Evolutionary conservation across 2,329 filamentous ascomycete species (phyloP), one percentile per base, ranked within the genome.

Genomic region (Diaporthe sp.): DNA sequence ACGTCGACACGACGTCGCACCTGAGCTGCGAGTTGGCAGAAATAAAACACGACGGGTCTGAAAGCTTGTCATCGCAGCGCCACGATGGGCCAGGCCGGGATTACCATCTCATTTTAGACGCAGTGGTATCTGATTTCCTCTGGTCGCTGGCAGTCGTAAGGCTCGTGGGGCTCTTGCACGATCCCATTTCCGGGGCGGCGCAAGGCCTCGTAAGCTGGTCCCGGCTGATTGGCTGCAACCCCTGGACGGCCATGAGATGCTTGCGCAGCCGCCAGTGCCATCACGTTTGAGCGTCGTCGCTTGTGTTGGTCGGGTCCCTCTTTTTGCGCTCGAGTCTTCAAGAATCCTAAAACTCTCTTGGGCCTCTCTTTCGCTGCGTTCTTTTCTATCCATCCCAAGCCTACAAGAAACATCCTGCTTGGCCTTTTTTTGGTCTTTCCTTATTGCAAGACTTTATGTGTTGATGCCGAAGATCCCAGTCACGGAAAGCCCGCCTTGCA

Each of bases 161-260:
- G 64, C 47, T 64, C 69, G 74, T 75, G 74, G 74, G 74, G 55
- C 68, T 47, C 50, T 35, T 17, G 42, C 22, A 25, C 42, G 50
- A 72, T 54, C 61, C 74, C 47, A 76, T 76, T 52, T 76, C 74
- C 74, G 74, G 68, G 40, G 72, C 74, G 73, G 72, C 70, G 60
- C 74, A 73, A 77, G 79, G 79, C 80, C 77, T 81, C 80, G 80
- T 81, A 78, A 81, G 80, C 80, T 80, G 75, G 75, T 77, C 72
- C 74, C 64, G 61, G 67, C 72, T 80, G 70, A 80, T 81, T 81
- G 80, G 80, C 68, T 38, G 57, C 45, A 6, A 71, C 52, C 66
- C 77, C 72, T 50, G 54, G 57, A 60, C 69, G 10, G 28, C 54
- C 30, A 42, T 52, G 50, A 54, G 47, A 73, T 75, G 78, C 76